Base-by-base conservation (phyloP, 2,329 filamentous ascomycete species). In the Calonectria henricotiae region DNA sequence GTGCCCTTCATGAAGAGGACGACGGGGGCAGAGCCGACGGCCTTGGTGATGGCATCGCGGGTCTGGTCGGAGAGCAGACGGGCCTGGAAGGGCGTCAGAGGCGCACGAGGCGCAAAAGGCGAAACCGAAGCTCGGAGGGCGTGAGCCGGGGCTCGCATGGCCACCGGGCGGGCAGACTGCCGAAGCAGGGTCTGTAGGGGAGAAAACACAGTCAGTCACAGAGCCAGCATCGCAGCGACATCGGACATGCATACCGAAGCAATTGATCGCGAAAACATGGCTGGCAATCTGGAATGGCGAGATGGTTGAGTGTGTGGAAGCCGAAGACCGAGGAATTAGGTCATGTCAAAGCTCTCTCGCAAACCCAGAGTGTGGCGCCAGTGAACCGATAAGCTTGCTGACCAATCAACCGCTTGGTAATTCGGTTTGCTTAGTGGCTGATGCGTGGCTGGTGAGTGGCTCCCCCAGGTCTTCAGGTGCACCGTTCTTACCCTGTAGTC, bases 1-100 rank as follows among this genome's bases (percentile, higher is more conserved):
- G 96, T 98, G 70, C 96, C 96, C 87, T 99, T 99, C 96, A 99
- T 99, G 88, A 99, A 99, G 68, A 99, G 88, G 1, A 99, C 96
- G 0, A 99, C 96, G 2, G 96, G 96, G 0, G 95, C 93, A 0
- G 95, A 95, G 27, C 86, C 87, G 17, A 99, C 92, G 37, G 96
- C 96, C 82, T 95, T 94, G 83, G 98, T 94, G 78, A 99, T 99
- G 30, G 95, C 95, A 44, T 90, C 84, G 72, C 89, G 91, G 12
- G 94, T 96, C 80, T 94, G 89, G 76, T 92, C 89, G 37, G 96
- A 98, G 58, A 99, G 89, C 46, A 94, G 88, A 68, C 95, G 92
- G 69, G 88, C 84, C 72, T 87, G 86, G 78, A 82, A 77, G 58
- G 80, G 79, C 51, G 77, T 75, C 49, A 79, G 71, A 47, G 71